These are phyloP conservation scores for Plenodomus tracheiphilus DNA, from an alignment of 2,329 filamentous ascomycete genomes.

Conservation along the genomic window DNA sequence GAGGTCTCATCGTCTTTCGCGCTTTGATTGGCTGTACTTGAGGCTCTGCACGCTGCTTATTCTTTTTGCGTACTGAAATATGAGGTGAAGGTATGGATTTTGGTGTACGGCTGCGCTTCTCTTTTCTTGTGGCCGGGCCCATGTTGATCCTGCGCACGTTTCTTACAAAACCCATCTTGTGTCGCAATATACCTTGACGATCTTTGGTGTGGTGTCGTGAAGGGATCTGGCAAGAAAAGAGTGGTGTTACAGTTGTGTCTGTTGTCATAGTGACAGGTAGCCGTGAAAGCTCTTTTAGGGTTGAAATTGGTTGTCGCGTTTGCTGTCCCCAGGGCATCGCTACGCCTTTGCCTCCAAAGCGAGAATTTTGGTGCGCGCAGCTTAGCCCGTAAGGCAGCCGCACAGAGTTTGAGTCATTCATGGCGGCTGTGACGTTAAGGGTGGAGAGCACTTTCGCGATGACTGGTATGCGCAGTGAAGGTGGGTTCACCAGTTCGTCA, in stretches of 20 bases:
- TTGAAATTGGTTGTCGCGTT: neutral
- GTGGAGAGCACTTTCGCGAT: neutral
- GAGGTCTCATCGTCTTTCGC: neutral
- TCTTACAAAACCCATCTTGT: neutral
- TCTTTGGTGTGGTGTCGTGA: neutral
- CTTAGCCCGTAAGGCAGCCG: constrained; percentile 16
- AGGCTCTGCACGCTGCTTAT: neutral
- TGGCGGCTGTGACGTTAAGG: neutral
- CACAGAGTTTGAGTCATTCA: constrained; percentile 4
- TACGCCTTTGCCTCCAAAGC: constrained; percentile 1
- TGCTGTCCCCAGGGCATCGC: neutral
- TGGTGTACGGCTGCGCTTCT: constrained; percentile 1
- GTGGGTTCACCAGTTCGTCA: neutral
- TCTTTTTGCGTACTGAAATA: neutral
- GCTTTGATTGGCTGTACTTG: neutral
- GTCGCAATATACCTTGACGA: neutral
- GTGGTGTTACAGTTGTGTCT: neutral
- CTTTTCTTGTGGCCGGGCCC: neutral
- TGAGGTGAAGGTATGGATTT: neutral
- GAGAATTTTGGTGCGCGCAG: neutral
- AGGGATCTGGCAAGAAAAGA: neutral
- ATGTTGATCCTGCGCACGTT: neutral
- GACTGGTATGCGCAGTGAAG: neutral
- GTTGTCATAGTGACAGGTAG: neutral
- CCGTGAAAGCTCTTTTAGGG: neutral